phyloP scores from a whole-genome alignment of 129 eudicot genomes.

The Glebionis coronaria region DNA sequence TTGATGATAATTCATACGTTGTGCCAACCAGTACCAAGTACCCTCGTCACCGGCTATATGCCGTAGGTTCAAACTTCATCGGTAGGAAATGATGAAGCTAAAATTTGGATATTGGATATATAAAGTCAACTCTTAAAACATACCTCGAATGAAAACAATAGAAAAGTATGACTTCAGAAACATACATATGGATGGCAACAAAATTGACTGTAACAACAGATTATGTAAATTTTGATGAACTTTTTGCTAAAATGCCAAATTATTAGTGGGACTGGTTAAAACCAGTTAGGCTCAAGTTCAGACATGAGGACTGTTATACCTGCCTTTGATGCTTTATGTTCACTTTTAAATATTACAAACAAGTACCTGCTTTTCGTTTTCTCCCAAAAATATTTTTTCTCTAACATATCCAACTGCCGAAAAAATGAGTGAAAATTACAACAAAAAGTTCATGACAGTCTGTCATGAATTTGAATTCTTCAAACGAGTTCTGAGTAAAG shows the following conservation, averaged over 20 bases:
- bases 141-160: background rate
- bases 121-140: background rate
- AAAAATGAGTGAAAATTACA: constrained; percentile 17
- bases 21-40: too few species aligned
- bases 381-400: background rate
- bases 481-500: background rate
- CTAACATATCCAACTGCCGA: constrained; percentile 6
- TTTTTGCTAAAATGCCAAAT: background rate
- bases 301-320: background rate
- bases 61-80: too few species aligned
- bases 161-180: background rate
- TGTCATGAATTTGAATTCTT: constrained; percentile 19
- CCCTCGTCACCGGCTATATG: too few species aligned
- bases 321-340: constrained; percentile 6
- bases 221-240: background rate
- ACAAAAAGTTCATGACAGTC: constrained; percentile 12
- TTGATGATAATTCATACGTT: too few species aligned
- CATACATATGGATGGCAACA: background rate
- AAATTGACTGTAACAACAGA: background rate
- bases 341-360: background rate
- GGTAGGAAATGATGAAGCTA: background rate
- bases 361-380: constrained; percentile 1
- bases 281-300: background rate
- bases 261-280: background rate
- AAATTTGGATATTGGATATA: background rate